Base-by-base conservation (phyloP, 257 asterid genomes). In the Avicennia marina region DNA sequence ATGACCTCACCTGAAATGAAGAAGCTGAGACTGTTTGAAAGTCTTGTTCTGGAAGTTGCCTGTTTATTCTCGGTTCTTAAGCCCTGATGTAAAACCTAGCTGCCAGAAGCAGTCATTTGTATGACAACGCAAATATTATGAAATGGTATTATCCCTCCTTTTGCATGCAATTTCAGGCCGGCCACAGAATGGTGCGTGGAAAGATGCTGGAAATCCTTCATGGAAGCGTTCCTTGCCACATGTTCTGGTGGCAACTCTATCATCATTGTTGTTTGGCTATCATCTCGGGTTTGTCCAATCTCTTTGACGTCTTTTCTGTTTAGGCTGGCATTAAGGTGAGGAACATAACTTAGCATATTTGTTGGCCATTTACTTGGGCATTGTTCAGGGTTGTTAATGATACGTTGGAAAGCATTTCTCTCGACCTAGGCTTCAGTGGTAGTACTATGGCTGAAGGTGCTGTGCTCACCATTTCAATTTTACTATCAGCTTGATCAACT, bases 191-290 rank as follows among this genome's bases (percentile, higher is more conserved):
- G 85, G 53, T 63, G 64, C 7, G 25, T 48, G 44, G 69, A 83
- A 78, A 73, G 94, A 84, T 56, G 61, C 52, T 16, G 85, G 83
- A 51, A 78, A 76, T 31, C 88, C 96, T 32, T 87, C 98, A 17
- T 90, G 98, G 98, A 81, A 74, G 75, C 84, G 83, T 47, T 77
- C 98, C 2, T 70, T 90, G 68, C 98, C 96, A 9, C 96, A 90
- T 75, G 64, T 90, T 62, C 65, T 90, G 74, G 96, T 90, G 69
- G 98, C 96, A 62, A 78, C 80, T 62, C 25, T 90, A 17, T 79
- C 96, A 0, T 82, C 98, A n/a, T 81, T 87, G 69, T 74, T 90
- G 58, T 90, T 72, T 64, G 98, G 98, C 64, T 90, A 90, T 78
- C 98, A 90, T 77, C 90, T 90, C 31, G 98, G 96, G 98, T 87